Evolutionary conservation across 345 rosid species (phyloP), one percentile per base, ranked within the genome.

Genomic region (Sonneratia alba): DNA sequence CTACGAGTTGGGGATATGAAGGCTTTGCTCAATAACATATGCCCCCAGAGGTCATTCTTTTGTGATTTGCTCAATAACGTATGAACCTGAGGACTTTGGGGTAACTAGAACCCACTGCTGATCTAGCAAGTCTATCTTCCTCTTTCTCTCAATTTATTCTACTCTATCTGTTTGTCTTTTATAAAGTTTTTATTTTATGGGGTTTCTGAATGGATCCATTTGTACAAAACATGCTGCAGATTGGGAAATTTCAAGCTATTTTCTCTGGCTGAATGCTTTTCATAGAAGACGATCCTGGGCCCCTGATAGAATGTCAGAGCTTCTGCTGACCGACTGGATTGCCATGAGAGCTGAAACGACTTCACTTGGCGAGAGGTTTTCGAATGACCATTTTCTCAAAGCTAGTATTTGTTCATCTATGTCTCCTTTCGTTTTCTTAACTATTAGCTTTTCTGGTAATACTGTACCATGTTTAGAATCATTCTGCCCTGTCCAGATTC

Each of bases 41-140:
- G 76, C 57, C 76, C 76, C 76, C 45, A 68, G 61, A 59, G 66
- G 15, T 74, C 72, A 51, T 74, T 74, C 55, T 38, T 74, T 5
- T 40, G 66, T 3, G 66, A 62, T 62, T 10, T 27, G 66, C 37
- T 62, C n/a, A n/a, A n/a, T n/a, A n/a, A n/a, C n/a, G n/a, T 7
- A 59, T 6, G 59, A 3, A 53, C 16, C 19, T 8, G 22, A 53
- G 4, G 6, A 0, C 6, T 2, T n/a, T 27, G 66, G 19, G 38
- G 3, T 27, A 27, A 27, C 66, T 62, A 3, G 19, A 57, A 6
- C 32, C 10, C 7, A 5, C 66, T 27, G 66, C 38, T 27, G 66
- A 34, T 62, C 34, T 2, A 57, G 34, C 63, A 53, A 14, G 32
- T 27, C 18, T 4, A 1, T 15, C 18, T 16, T 10, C 14, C 53